phyloP scores from a whole-genome alignment of 768 basidiomycete genomes.

The Mycena pura region DNA sequence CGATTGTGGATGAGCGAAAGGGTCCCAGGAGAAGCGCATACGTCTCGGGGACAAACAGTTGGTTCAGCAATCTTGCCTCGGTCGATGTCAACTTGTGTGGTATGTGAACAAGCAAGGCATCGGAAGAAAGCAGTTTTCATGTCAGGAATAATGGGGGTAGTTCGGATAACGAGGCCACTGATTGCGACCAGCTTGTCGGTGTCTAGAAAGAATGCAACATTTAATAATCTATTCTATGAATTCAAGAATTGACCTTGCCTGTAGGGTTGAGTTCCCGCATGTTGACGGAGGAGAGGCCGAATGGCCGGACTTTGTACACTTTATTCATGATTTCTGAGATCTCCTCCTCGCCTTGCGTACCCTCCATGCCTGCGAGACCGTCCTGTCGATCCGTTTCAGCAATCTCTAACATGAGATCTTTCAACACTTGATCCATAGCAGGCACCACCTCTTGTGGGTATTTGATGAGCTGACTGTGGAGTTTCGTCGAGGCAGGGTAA shows the following conservation, averaged over 20 bases:
- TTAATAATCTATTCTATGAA: no score
- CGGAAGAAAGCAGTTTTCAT: constrained; percentile 99
- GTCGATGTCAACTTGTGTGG: constrained; percentile 96
- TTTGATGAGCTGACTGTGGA: constrained; percentile 83
- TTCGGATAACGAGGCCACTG: constrained; percentile 96
- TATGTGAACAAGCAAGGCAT: constrained; percentile 93
- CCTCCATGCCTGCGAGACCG: constrained; percentile 77
- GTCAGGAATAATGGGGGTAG: constrained; percentile 97
- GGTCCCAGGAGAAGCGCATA: constrained; percentile 86
- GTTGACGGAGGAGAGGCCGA: constrained; percentile 82
- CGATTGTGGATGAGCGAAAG: constrained; percentile 98
- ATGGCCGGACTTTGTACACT: constrained; percentile 94
- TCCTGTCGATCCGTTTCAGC: constrained; percentile 82
- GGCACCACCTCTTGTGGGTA: constrained; percentile 98
- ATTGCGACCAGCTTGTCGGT: constrained; percentile 97
- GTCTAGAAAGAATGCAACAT: constrained; percentile 57
- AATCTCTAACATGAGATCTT: constrained; percentile 89
- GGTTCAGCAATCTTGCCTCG: constrained; percentile 98
- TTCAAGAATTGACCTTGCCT: no score
- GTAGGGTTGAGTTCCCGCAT: constrained; percentile 96
- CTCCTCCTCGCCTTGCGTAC: constrained; percentile 79
- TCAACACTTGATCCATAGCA: constrained; percentile 95
- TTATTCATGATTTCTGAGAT: constrained; percentile 86
- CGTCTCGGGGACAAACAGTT: constrained; percentile 87
- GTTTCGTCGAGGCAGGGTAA: constrained; percentile 83